Evolutionary conservation across 495 filamentous ascomycete genomes (phyloP).

Genomic region (Tuber microsphaerosporum): DNA sequence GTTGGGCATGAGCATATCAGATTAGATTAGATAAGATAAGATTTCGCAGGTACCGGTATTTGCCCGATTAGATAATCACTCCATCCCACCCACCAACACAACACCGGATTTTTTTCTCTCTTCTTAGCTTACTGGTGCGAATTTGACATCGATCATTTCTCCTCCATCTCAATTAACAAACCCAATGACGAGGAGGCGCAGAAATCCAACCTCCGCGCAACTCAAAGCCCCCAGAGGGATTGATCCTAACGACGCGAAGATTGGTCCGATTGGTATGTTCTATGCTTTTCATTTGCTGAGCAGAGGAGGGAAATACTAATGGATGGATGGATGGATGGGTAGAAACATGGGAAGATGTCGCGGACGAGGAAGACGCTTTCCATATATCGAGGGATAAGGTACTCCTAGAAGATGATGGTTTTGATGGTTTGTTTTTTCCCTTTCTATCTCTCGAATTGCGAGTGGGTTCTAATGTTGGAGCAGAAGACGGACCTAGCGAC

Average conservation of each 20-base stretch:
- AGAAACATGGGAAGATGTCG: slow-evolving; percentile 70
- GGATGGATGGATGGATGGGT: neutral
- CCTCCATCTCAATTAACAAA: slow-evolving; percentile 8
- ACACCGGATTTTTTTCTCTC: neutral
- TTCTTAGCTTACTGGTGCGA: neutral
- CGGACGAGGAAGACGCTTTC: slow-evolving; percentile 89
- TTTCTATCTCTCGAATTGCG: neutral
- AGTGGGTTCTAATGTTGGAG: slow-evolving; percentile 6
- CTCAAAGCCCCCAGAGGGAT: slow-evolving; percentile 48
- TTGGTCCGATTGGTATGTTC: slow-evolving; percentile 49
- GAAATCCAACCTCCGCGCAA: slow-evolving; percentile 22
- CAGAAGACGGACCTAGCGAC: slow-evolving; percentile 54
- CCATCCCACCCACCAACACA: neutral
- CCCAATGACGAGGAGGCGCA: slow-evolving; percentile 38
- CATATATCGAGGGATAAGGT: slow-evolving; percentile 75
- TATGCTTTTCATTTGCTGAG: neutral
- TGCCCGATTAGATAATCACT: neutral
- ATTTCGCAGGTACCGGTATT: neutral
- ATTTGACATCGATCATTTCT: neutral
- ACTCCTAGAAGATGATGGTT: slow-evolving; percentile 62
- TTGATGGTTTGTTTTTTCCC: slow-evolving; percentile 17
- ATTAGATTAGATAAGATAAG: neutral
- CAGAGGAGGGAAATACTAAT: neutral
- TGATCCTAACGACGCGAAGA: slow-evolving; percentile 50
- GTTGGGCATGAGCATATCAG: neutral